These are phyloP conservation scores for Starmerella bacillaris DNA, from an alignment of 805 yeast species.

Conservation along the genomic window DNA sequence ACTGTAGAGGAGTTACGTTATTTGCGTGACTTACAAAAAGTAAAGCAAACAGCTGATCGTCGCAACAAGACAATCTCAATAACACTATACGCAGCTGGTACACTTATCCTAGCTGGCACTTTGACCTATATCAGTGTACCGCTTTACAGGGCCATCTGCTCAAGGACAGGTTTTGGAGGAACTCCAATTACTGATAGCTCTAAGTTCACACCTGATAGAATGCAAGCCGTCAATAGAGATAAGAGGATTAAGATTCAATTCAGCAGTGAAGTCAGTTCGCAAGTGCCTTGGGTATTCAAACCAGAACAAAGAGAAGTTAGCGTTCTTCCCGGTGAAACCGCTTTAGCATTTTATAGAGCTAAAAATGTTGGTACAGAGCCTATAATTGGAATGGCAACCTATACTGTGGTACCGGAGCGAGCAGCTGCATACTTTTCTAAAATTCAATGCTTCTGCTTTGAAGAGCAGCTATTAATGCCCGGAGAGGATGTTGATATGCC, in stretches of 20 bases:
- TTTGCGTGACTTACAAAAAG: not conserved
- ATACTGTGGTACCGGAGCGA: constrained; percentile 88
- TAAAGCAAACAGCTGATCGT: constrained; percentile 1
- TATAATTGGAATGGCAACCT: constrained; percentile 96
- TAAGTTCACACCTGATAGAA: constrained; percentile 68
- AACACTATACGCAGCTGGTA: constrained; percentile 15
- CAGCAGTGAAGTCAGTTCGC: constrained; percentile 78
- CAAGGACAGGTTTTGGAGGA: constrained; percentile 92
- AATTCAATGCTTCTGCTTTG: constrained; percentile 96
- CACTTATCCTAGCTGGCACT: constrained; percentile 24
- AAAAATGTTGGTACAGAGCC: constrained; percentile 71
- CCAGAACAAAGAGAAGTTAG: constrained; percentile 90
- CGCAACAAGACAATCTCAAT: constrained; percentile 11
- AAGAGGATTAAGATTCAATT: constrained; percentile 68
- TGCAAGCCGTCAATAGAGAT: constrained; percentile 73
- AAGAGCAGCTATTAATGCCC: constrained; percentile 80
- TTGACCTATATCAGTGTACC: constrained; percentile 85
- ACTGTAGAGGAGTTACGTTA: constrained; percentile 1
- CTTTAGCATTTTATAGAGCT: constrained; percentile 87
- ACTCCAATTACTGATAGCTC: constrained; percentile 73
- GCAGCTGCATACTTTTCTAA: constrained; percentile 93
- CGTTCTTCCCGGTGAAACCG: constrained; percentile 93
- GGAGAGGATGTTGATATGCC: constrained; percentile 99
- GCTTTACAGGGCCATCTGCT: constrained; percentile 74
- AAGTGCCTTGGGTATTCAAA: constrained; percentile 83